Base-by-base conservation (phyloP, 768 basidiomycete genomes). In the Pleurotus salmoneostramineus region DNA sequence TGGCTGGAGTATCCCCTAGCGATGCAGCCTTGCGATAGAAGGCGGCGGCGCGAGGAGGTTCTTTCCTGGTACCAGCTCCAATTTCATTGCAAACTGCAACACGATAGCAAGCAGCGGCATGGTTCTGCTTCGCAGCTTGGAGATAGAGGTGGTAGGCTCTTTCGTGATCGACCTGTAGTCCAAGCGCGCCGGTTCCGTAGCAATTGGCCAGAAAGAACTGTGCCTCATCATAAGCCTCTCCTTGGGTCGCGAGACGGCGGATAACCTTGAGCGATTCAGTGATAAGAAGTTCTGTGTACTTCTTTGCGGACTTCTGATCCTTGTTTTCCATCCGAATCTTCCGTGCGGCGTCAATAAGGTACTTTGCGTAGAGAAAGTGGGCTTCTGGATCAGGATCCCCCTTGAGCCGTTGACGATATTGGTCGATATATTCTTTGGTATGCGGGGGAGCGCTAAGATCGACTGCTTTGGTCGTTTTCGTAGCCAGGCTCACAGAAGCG, bases 81-180 rank as follows among this genome's bases (percentile, higher is more conserved):
- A 98, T 92, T 71, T 98, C 97, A 71, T 98, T 98, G 73, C 97
- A 99, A 6, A 98, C 96, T 6, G 95, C 97, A 56, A 98, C 95
- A 42, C 97, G 90, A 68, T 99, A 99, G 36, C 90, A 92, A 32
- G 94, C 95, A 2, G 93, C 83, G 0, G 97, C 85, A 66, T 99
- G 93, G 67, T 98, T 97, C 73, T 98, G 93, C 74, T 98, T 98
- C 32, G 91, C 90, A 3, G 96, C 96, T 74, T 98, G 95, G 36
- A 98, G 80, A 67, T 98, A 99, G 14, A 98, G 80, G 69, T 96
- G 93, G 69, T 98, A 99, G 1, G 97, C 96, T 63, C 93, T 89
- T 66, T 98, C 97, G 72, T 98, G 95, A 72, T 99, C 97, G 56
- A 98, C 93, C 63, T 90, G 90, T 8, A 98, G 78, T n/a, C 97